Evolutionary conservation across 2,329 filamentous ascomycete genomes (phyloP).

Genomic region (Diaporthe citriasiana): DNA sequence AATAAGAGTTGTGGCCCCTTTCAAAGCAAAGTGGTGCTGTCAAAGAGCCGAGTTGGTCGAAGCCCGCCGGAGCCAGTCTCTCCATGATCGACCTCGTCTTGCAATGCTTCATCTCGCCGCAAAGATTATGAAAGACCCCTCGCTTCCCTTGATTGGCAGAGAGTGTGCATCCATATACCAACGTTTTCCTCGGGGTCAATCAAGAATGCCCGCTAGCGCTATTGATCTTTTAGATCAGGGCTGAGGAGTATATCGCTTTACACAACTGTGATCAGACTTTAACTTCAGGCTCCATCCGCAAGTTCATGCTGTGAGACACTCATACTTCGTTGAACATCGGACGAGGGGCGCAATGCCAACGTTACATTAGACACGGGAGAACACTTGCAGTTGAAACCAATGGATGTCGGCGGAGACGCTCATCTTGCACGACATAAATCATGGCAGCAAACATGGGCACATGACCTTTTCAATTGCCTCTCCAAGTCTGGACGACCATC

Average conservation of each 20-base stretch:
- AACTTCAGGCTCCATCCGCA: not conserved
- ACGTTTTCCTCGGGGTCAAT: not conserved
- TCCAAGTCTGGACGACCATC: not conserved
- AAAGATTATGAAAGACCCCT: not conserved
- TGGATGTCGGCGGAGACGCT: not conserved
- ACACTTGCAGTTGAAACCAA: not conserved
- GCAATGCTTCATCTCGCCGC: slow-evolving; percentile 6
- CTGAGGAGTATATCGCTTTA: not conserved
- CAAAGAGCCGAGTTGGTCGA: not conserved
- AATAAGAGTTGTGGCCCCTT: not conserved
- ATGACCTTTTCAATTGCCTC: slow-evolving; percentile 9
- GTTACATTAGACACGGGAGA: slow-evolving; percentile 23
- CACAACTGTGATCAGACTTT: not conserved
- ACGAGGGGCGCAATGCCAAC: slow-evolving; percentile 10
- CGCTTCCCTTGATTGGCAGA: slow-evolving; percentile 10
- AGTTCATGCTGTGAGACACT: slow-evolving; percentile 26
- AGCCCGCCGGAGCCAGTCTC: slow-evolving; percentile 8
- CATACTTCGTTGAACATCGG: not conserved
- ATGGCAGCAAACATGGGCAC: slow-evolving; percentile 32
- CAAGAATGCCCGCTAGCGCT: not conserved
- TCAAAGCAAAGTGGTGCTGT: not conserved
- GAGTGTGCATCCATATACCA: not conserved
- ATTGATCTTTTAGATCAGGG: not conserved
- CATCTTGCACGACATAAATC: slow-evolving; percentile 13
- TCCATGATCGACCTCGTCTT: slow-evolving; percentile 18